Percentiles rank a stretch among this genome's conserved stretches.
Conservation (phyloP, 2,329 filamentous ascomycete species). For the Pseudogymnoascus sp. region DNA sequence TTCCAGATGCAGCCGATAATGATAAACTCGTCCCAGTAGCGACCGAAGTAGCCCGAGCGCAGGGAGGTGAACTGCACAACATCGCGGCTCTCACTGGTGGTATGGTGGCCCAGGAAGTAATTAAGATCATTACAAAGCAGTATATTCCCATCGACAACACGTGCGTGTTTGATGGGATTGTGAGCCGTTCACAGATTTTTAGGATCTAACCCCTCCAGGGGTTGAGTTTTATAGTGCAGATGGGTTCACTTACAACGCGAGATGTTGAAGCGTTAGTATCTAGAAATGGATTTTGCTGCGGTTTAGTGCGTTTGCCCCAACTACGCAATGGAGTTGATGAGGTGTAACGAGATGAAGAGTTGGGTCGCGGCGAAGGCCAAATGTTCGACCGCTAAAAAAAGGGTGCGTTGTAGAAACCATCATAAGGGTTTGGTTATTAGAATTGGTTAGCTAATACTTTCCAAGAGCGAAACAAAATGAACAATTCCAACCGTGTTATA, state of each 20-base stretch:
- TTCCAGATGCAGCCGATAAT: constrained; percentile 41
- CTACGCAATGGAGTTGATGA: background rate
- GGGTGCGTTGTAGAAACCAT: background rate
- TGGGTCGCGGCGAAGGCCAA: background rate
- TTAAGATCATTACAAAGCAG: constrained; percentile 75
- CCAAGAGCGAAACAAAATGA: background rate
- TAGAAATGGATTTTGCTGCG: background rate
- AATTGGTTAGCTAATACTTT: background rate
- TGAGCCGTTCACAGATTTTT: background rate
- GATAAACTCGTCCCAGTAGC: constrained; percentile 46
- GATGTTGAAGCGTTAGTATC: background rate
- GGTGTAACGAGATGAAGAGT: background rate
- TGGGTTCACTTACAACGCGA: background rate
- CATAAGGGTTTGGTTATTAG: background rate
- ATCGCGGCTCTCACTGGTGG: constrained; percentile 80
- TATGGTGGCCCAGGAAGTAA: constrained; percentile 91
- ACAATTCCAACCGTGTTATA: background rate
- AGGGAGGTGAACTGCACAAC: constrained; percentile 84
- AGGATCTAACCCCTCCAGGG: background rate
- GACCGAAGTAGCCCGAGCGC: constrained; percentile 64
- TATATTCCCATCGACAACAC: constrained; percentile 64
- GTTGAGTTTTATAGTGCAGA: background rate
- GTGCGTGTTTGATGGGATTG: constrained; percentile 55
- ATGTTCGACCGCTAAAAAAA: background rate
- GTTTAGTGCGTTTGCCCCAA: background rate